Conservation (phyloP, 169 alveolate genomes). For the Plasmodium malariae region DNA sequence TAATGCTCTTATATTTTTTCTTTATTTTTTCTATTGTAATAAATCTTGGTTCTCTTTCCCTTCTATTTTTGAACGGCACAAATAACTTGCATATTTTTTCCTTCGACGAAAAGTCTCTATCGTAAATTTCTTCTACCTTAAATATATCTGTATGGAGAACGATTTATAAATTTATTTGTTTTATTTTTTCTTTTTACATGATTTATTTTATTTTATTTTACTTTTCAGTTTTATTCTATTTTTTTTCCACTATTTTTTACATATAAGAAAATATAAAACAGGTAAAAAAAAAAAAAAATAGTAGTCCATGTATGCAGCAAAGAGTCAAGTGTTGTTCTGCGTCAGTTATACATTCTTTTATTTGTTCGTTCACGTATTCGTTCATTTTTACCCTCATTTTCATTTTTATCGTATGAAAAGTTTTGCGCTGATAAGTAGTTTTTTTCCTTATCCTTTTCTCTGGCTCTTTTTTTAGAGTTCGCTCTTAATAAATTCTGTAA, state of each 20-base stretch:
- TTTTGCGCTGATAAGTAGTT: constrained; percentile 61
- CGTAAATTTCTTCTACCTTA: constrained; percentile 47
- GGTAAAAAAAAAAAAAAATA: background rate
- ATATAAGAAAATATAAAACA: background rate
- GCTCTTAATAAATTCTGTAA: constrained; percentile 48
- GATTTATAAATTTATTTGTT: too few species aligned
- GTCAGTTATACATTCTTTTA: background rate
- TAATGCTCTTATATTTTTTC: constrained; percentile 63
- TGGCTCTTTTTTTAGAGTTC: constrained; percentile 20
- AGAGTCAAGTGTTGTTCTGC: background rate
- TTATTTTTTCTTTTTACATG: too few species aligned
- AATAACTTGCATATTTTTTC: constrained; percentile 74
- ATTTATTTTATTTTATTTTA: too few species aligned
- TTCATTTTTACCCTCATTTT: constrained; percentile 37
- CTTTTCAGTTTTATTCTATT: too few species aligned
- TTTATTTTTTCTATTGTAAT: constrained; percentile 73
- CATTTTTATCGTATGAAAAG: constrained; percentile 39
- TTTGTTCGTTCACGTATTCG: background rate
- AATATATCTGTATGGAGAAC: constrained; percentile 44
- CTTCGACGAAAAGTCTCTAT: constrained; percentile 67
- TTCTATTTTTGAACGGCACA: constrained; percentile 57
- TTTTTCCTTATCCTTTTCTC: constrained; percentile 35
- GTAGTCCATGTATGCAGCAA: background rate
- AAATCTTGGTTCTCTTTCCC: constrained; percentile 71
- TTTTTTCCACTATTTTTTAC: too few species aligned